Evolutionary conservation across 2,329 filamentous ascomycete genomes (phyloP).

Genomic region (Meredithiella fracta): DNA sequence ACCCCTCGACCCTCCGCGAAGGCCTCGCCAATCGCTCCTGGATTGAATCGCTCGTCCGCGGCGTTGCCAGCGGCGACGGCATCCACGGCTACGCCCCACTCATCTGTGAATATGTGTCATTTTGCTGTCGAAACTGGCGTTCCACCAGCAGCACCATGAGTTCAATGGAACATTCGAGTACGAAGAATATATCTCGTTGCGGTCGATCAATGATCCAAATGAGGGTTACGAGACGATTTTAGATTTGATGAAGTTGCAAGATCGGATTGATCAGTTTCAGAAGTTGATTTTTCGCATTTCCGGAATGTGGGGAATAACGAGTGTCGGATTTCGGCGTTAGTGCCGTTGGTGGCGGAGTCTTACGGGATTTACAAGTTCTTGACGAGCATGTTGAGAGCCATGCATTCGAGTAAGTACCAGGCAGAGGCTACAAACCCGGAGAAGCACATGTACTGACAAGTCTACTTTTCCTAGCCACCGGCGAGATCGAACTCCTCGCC

Average conservation of each 20-base stretch:
- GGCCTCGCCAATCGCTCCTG: slow-evolving; percentile 76
- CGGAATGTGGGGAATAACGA: slow-evolving; percentile 84
- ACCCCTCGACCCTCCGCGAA: slow-evolving; percentile 73
- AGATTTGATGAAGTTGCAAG: slow-evolving; percentile 89
- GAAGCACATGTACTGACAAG: too few relatives aligned
- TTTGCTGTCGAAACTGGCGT: slow-evolving; percentile 83
- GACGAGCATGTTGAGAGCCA: slow-evolving; percentile 95
- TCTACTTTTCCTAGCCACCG: slow-evolving; percentile 44
- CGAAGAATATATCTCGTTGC: slow-evolving; percentile 95
- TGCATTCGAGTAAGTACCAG: slow-evolving; percentile 69
- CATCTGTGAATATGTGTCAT: slow-evolving; percentile 97
- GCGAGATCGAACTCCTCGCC: slow-evolving; percentile 81
- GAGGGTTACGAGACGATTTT: slow-evolving; percentile 95
- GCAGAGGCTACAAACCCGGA: too few relatives aligned
- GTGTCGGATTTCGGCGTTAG: slow-evolving; percentile 83
- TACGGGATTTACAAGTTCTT: slow-evolving; percentile 99
- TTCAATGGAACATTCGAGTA: slow-evolving; percentile 99
- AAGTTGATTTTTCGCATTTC: slow-evolving; percentile 98
- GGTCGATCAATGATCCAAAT: slow-evolving; percentile 96
- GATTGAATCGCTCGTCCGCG: slow-evolving; percentile 83
- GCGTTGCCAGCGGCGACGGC: slow-evolving; percentile 58
- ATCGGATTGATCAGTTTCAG: slow-evolving; percentile 97
- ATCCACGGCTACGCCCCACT: slow-evolving; percentile 79
- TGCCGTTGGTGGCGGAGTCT: slow-evolving; percentile 88
- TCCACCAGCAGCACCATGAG: slow-evolving; percentile 90